Conservation (phyloP, 257 asterid species). For the Oldenlandia corymbosa region DNA sequence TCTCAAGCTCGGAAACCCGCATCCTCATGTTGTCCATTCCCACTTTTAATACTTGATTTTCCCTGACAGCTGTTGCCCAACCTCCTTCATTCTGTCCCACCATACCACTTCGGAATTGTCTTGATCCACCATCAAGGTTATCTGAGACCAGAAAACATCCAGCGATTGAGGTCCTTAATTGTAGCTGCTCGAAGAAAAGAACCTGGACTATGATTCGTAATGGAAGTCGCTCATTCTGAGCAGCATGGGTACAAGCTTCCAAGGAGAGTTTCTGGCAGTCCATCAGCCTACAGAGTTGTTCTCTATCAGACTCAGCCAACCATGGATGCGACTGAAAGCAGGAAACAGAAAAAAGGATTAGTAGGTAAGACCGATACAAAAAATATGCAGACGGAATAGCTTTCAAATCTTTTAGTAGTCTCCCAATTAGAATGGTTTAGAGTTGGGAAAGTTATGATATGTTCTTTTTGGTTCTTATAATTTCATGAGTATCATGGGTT, state of each 20-base stretch:
- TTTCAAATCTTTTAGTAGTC: not conserved
- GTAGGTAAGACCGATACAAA: not conserved
- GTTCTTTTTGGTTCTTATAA: not conserved
- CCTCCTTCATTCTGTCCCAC: constrained; percentile 60
- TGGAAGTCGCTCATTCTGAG: constrained; percentile 90
- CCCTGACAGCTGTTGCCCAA: constrained; percentile 75
- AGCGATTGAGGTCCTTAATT: constrained; percentile 82
- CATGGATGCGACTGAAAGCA: constrained; percentile 87
- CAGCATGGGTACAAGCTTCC: constrained; percentile 98
- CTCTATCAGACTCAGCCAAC: constrained; percentile 81
- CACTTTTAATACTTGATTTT: constrained; percentile 92
- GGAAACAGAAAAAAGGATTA: constrained; percentile 1
- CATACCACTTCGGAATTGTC: constrained; percentile 78
- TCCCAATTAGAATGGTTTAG: not conserved
- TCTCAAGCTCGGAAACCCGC: constrained; percentile 89
- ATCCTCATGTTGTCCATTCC: constrained; percentile 95
- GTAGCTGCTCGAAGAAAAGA: constrained; percentile 97
- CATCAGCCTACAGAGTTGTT: constrained; percentile 84
- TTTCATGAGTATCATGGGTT: not conserved
- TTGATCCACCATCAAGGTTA: constrained; percentile 84
- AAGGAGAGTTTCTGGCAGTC: constrained; percentile 98
- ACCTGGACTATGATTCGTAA: constrained; percentile 82
- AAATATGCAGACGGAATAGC: not conserved
- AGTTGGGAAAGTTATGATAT: too few species aligned
- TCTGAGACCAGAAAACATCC: constrained; percentile 94